phyloP scores from a whole-genome alignment of 768 basidiomycete genomes.

The Lyophyllum atratum region DNA sequence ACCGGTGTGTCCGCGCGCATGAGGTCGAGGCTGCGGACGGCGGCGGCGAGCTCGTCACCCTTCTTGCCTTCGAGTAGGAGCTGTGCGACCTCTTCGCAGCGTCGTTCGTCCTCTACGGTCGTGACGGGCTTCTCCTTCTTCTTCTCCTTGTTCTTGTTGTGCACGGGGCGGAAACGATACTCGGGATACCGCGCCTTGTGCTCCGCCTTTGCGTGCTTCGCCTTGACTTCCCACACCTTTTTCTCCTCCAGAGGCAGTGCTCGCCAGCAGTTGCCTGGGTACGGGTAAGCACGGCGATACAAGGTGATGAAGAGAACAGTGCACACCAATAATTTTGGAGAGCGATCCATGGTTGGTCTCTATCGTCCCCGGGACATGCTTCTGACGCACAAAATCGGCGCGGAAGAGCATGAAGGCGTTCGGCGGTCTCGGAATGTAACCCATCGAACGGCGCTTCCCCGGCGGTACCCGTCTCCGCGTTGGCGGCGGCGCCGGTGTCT shows the following conservation, averaged over 20 bases:
- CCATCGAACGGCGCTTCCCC: slow-evolving; percentile 59
- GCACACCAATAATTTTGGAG: slow-evolving; percentile 53
- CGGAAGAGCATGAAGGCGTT: slow-evolving; percentile 90
- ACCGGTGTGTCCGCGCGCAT: slow-evolving; percentile 20
- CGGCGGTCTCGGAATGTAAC: slow-evolving; percentile 78
- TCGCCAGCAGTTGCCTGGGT: slow-evolving; percentile 79
- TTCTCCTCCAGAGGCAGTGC: slow-evolving; percentile 71
- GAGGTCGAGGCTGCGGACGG: slow-evolving; percentile 55
- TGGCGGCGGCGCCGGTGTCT: slow-evolving; percentile 36
- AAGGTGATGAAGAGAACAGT: slow-evolving; percentile 24
- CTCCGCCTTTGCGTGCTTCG: slow-evolving; percentile 72
- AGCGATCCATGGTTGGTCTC: slow-evolving; percentile 38
- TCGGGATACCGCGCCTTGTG: slow-evolving; percentile 72
- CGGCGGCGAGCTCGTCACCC: slow-evolving; percentile 65
- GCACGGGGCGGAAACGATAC: slow-evolving; percentile 58
- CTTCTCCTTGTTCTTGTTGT: slow-evolving; percentile 50
- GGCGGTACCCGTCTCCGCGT: slow-evolving; percentile 54
- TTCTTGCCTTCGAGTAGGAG: slow-evolving; percentile 70
- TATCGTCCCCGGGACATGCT: slow-evolving; percentile 77
- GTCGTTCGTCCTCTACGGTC: slow-evolving; percentile 58
- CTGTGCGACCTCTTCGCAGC: slow-evolving; percentile 69
- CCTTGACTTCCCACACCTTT: slow-evolving; percentile 69
- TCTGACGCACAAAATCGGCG: slow-evolving; percentile 77
- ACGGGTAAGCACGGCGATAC: slow-evolving; percentile 25
- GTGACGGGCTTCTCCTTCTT: slow-evolving; percentile 37